phyloP scores from a whole-genome alignment of 2,329 filamentous ascomycete genomes.

The Monilinia laxa region DNA sequence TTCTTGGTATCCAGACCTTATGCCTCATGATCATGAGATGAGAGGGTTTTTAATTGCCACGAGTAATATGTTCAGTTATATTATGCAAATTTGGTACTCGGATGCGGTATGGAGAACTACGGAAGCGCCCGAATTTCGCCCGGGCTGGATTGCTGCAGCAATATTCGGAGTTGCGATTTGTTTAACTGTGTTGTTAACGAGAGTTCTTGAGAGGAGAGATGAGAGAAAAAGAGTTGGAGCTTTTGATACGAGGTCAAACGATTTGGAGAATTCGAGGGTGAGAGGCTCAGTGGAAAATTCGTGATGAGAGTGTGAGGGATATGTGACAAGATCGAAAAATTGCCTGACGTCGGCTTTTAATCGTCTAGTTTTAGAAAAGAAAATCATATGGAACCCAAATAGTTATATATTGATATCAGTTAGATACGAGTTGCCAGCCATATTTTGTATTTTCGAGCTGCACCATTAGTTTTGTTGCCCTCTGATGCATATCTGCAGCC shows the following conservation, averaged over 20 bases:
- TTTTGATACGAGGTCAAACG: not conserved
- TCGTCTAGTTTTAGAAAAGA: no score
- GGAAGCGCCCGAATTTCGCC: conserved; percentile 30
- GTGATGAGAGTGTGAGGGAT: not conserved
- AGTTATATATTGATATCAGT: no score
- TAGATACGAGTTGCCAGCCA: no score
- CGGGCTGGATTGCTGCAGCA: conserved; percentile 28
- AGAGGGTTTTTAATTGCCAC: conserved; percentile 33
- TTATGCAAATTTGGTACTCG: conserved; percentile 33
- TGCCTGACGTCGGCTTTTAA: not conserved
- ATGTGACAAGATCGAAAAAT: not conserved
- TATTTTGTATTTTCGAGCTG: not conserved
- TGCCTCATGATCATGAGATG: conserved; percentile 30
- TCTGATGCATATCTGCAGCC: not conserved
- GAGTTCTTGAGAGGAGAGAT: conserved; percentile 23
- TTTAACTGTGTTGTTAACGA: not conserved
- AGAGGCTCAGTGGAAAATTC: not conserved
- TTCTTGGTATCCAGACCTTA: conserved; percentile 30
- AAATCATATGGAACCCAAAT: no score
- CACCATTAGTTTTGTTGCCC: not conserved
- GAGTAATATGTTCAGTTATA: conserved; percentile 31
- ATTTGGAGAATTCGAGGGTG: not conserved
- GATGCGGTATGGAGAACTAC: conserved; percentile 35
- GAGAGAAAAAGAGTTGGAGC: conserved; percentile 12
- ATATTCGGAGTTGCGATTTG: conserved; percentile 20